These are phyloP conservation scores for Backusella parvicylindrica DNA, from an alignment of 192 early-diverging fungal species.

Conservation along the genomic window DNA sequence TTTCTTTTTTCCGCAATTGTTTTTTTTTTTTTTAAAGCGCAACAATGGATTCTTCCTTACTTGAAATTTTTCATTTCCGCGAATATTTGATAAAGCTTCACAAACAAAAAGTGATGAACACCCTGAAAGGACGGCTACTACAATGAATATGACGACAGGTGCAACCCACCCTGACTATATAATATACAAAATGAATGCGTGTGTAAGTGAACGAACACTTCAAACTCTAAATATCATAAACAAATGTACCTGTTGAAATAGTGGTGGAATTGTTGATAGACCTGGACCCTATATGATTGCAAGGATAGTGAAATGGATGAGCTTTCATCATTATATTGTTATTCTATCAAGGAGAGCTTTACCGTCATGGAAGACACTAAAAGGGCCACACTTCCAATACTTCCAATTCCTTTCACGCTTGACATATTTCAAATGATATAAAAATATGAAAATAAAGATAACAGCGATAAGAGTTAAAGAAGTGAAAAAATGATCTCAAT, in stretches of 20 bases:
- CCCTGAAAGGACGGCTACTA: constrained; percentile 57
- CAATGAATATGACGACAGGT: constrained; percentile 48
- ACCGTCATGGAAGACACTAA: constrained; percentile 32
- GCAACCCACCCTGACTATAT: constrained; percentile 38
- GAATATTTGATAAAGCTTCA: constrained; percentile 65
- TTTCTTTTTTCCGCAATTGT: neutral
- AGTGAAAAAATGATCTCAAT: neutral
- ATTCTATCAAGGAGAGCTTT: neutral
- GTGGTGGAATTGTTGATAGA: constrained; percentile 39
- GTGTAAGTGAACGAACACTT: neutral
- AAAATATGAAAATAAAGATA: neutral
- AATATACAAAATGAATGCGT: neutral
- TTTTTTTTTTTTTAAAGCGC: neutral
- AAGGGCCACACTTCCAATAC: constrained; percentile 19
- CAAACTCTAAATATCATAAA: constrained; percentile 21
- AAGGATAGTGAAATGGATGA: neutral
- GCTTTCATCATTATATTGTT: neutral
- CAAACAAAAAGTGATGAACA: constrained; percentile 66
- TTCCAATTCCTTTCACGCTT: constrained; percentile 13
- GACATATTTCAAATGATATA: neutral
- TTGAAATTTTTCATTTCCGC: constrained; percentile 69
- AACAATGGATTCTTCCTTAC: constrained; percentile 24
- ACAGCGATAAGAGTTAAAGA: neutral
- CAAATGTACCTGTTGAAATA: constrained; percentile 57
- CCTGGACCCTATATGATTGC: constrained; percentile 26